These are phyloP conservation scores for Colletotrichum nymphaeae DNA, from an alignment of 2,329 filamentous ascomycete genomes.

Conservation along the genomic window DNA sequence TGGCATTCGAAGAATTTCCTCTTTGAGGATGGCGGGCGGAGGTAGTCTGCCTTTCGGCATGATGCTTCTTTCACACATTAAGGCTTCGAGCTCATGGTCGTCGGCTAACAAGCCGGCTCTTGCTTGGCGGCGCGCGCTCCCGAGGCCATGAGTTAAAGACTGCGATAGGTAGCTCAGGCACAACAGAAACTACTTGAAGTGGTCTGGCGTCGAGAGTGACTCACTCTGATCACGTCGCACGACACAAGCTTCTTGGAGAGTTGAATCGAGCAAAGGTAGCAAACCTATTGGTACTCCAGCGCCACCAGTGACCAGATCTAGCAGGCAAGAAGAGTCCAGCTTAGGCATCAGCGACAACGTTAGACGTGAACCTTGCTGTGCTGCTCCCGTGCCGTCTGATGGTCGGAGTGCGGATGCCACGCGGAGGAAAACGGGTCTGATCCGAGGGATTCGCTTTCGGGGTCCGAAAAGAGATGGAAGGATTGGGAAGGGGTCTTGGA, in stretches of 20 bases:
- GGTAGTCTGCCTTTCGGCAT: neutral
- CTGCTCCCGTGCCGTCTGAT: neutral
- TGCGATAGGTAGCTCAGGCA: neutral
- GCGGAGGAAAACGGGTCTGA: neutral
- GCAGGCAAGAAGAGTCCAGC: neutral
- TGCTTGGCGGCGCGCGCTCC: neutral
- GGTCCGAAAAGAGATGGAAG: neutral
- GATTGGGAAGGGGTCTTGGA: neutral
- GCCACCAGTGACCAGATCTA: neutral
- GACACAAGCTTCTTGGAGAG: neutral
- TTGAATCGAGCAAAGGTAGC: too few species aligned
- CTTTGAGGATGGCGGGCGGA: neutral
- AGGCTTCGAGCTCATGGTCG: too few species aligned
- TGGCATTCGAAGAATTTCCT: neutral
- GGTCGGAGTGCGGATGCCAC: neutral
- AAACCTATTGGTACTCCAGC: too few species aligned
- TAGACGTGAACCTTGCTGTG: too few species aligned
- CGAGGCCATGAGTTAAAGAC: neutral
- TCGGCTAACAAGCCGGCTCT: too few species aligned
- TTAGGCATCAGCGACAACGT: neutral
- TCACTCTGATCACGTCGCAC: too few species aligned
- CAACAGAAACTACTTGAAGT: too few species aligned
- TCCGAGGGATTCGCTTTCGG: neutral
- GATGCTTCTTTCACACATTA: neutral
- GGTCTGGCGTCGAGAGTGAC: neutral